These are phyloP conservation scores for Papiliotrema nemorosa DNA, from an alignment of 1,284 basidiomycete species.

Conservation along the genomic window DNA sequence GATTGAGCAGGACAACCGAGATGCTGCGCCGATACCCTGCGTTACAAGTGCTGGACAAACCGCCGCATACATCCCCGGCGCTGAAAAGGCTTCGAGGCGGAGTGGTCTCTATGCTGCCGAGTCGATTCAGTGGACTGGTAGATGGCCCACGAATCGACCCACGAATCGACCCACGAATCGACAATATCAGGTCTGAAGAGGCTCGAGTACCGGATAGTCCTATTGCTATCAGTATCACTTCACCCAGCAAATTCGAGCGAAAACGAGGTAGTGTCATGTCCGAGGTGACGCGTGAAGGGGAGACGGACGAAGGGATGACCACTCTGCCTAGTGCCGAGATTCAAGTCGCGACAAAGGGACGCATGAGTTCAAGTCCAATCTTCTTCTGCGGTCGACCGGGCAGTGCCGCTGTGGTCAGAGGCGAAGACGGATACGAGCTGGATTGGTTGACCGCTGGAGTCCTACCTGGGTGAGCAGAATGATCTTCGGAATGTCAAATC, in stretches of 20 bases:
- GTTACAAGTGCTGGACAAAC: constrained; percentile 23
- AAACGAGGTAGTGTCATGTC: neutral
- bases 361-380: constrained; percentile 28
- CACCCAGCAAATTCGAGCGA: constrained; percentile 6
- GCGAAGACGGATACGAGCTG: constrained; percentile 18
- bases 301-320: constrained; percentile 4
- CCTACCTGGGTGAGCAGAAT: constrained; percentile 21
- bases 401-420: neutral
- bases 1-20: constrained; percentile 25
- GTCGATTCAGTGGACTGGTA: constrained; percentile 13
- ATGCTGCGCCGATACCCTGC: constrained; percentile 39
- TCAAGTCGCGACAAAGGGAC: constrained; percentile 20
- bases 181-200: too few species aligned
- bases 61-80: neutral
- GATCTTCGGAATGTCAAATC: neutral
- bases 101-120: constrained; percentile 30
- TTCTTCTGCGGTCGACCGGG: constrained; percentile 16
- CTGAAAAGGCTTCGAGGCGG: constrained; percentile 16
- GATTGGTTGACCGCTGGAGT: constrained; percentile 32
- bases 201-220: constrained; percentile 13
- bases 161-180: neutral
- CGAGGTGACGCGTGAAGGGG: constrained; percentile 1
- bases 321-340: constrained; percentile 12
- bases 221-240: constrained; percentile 14
- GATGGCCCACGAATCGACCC: constrained; percentile 2